phyloP scores from a whole-genome alignment of 75 land plant genomes.

The Ceratopteris richardii region DNA sequence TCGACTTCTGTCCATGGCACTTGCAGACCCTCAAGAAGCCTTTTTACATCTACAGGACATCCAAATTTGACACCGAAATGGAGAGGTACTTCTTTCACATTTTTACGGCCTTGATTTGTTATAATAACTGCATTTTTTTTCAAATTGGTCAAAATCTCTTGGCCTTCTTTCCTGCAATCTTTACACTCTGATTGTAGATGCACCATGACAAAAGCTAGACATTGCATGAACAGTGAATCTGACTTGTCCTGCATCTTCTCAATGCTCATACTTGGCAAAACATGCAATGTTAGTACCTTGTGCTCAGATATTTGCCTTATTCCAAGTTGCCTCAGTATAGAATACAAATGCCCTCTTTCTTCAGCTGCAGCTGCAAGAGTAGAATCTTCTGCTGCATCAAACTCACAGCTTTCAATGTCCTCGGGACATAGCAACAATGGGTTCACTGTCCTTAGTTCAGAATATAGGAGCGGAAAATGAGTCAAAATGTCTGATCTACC shows the following conservation, averaged over 20 bases:
- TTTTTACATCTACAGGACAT: conserved; percentile 44
- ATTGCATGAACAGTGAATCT: conserved; percentile 47
- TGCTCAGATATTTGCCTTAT: conserved; percentile 65
- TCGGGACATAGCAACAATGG: conserved; percentile 34
- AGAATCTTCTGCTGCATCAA: not conserved
- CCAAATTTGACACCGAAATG: conserved; percentile 69
- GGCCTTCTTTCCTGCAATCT: conserved; percentile 49
- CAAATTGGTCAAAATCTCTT: conserved; percentile 40
- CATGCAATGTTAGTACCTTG: conserved; percentile 63
- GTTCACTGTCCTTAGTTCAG: conserved; percentile 57
- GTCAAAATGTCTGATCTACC: conserved; percentile 25
- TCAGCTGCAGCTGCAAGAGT: not conserved
- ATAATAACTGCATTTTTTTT: conserved; percentile 44
- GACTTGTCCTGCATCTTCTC: conserved; percentile 16
- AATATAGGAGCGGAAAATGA: conserved; percentile 45
- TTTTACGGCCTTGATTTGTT: conserved; percentile 60
- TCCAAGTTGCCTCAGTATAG: conserved; percentile 55
- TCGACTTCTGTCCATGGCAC: conserved; percentile 72
- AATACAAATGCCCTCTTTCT: conserved; percentile 15
- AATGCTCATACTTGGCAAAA: conserved; percentile 44
- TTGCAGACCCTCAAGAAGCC: conserved; percentile 30
- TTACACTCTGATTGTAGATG: conserved; percentile 61
- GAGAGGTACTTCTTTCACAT: conserved; percentile 37
- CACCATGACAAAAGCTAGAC: conserved; percentile 57
- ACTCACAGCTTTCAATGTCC: not conserved